phyloP scores from a whole-genome alignment of 106 monocot species.

The Acanthochlamys bracteata region DNA sequence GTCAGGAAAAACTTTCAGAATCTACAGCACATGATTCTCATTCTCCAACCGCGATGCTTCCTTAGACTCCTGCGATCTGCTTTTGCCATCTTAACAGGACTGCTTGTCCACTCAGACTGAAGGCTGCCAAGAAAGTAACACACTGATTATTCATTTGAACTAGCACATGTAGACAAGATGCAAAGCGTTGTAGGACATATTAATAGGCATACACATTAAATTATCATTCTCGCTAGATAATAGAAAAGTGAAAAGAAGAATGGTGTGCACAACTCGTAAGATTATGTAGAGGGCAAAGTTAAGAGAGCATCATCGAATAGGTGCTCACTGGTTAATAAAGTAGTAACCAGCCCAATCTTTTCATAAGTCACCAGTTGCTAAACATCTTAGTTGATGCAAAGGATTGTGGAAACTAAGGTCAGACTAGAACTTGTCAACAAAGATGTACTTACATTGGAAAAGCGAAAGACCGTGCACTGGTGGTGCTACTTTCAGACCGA shows the following conservation, averaged over 20 bases:
- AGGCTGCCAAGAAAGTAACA: constrained; percentile 29
- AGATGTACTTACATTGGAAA: constrained; percentile 76
- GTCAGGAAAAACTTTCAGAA: constrained; percentile 25
- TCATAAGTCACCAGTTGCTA: no score
- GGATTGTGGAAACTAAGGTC: background rate
- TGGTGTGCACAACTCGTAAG: no score
- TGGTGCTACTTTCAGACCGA: constrained; percentile 80
- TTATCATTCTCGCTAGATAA: no score
- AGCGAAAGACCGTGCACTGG: constrained; percentile 83
- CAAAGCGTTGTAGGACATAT: background rate
- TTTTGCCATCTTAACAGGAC: constrained; percentile 72
- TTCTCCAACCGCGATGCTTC: constrained; percentile 32
- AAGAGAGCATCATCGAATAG: no score
- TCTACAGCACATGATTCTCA: constrained; percentile 57
- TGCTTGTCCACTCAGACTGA: constrained; percentile 64
- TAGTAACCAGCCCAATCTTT: no score
- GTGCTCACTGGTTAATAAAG: no score
- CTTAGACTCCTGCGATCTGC: constrained; percentile 35
- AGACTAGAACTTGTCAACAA: background rate
- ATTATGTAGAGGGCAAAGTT: no score
- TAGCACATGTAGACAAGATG: background rate
- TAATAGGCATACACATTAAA: no score
- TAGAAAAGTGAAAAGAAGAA: no score
- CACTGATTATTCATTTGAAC: background rate
- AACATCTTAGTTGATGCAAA: no score